Percentiles rank a stretch among this genome's conserved stretches.
These are phyloP conservation scores for Fusarium staphyleae DNA, from an alignment of 2,329 filamentous ascomycete species.

Conservation along the genomic window DNA sequence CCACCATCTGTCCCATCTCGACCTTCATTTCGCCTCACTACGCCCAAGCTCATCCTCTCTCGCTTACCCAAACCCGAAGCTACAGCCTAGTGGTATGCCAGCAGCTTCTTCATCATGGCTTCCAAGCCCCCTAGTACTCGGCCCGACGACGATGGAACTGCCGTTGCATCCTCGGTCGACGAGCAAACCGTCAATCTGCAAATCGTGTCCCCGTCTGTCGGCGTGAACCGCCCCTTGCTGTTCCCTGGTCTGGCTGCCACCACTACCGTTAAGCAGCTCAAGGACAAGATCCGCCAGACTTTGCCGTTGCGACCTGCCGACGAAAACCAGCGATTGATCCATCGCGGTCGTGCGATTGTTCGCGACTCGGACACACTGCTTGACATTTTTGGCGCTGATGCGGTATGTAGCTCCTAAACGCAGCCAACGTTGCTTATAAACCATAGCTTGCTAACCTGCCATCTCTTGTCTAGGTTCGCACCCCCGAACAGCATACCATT, in stretches of 20 bases:
- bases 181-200: conserved; percentile 60
- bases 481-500: conserved; percentile 57
- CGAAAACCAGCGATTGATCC: conserved; percentile 66
- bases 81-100: conserved; percentile 39
- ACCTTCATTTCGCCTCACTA: conserved; percentile 8
- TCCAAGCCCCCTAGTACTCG: conserved; percentile 45
- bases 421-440: conserved; percentile 1
- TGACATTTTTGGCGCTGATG: conserved; percentile 63
- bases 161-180: conserved; percentile 33
- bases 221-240: conserved; percentile 58
- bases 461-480: conserved; percentile 48
- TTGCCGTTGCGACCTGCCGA: conserved; percentile 59
- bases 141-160: conserved; percentile 32
- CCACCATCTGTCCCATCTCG: conserved; percentile 6
- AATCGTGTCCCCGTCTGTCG: conserved; percentile 65
- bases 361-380: conserved; percentile 63
- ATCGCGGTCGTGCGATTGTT: conserved; percentile 63
- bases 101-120: conserved; percentile 48
- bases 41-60: conserved; percentile 17
- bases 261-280: conserved; percentile 64
- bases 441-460: conserved; percentile 33
- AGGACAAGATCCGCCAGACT: conserved; percentile 62
- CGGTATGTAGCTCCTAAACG: conserved; percentile 46
- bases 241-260: conserved; percentile 57
- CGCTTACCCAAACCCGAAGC: conserved; percentile 13